Conservation (phyloP, 495 filamentous ascomycete genomes). For the Neurospora sp. region DNA sequence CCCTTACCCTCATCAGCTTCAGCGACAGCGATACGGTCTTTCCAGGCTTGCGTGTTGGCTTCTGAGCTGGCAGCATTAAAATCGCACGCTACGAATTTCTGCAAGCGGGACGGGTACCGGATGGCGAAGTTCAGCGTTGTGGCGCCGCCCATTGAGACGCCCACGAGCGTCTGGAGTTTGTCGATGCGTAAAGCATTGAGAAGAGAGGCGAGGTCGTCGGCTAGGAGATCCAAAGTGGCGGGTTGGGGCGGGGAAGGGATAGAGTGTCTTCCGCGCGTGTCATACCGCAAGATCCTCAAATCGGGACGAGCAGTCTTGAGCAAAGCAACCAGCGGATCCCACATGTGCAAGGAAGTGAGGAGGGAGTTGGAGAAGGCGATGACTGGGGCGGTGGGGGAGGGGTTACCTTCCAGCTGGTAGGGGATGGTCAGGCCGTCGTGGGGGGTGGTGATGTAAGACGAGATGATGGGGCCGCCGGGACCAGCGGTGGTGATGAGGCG, state of each 20-base stretch:
- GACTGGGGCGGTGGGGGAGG: slow-evolving; percentile 52
- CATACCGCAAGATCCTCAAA: slow-evolving; percentile 65
- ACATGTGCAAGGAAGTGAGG: slow-evolving; percentile 62
- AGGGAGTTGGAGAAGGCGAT: slow-evolving; percentile 70
- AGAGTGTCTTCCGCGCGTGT: slow-evolving; percentile 53
- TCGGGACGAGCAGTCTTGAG: too few relatives aligned
- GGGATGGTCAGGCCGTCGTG: slow-evolving; percentile 56
- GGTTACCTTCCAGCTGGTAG: slow-evolving; percentile 65
- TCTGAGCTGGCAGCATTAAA: slow-evolving; percentile 59
- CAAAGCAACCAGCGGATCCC: slow-evolving; percentile 66
- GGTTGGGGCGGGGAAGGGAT: slow-evolving; percentile 33
- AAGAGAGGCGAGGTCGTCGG: slow-evolving; percentile 51
- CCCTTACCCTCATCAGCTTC: slow-evolving; percentile 46
- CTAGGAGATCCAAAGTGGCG: slow-evolving; percentile 51
- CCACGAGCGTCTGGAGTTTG: slow-evolving; percentile 51
- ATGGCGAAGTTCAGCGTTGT: slow-evolving; percentile 63
- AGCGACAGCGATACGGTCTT: slow-evolving; percentile 59
- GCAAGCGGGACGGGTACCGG: slow-evolving; percentile 48
- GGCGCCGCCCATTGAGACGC: slow-evolving; percentile 69
- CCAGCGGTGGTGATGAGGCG: slow-evolving; percentile 36
- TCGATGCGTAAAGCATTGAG: slow-evolving; percentile 51
- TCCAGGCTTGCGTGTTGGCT: slow-evolving; percentile 67
- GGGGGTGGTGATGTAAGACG: slow-evolving; percentile 52
- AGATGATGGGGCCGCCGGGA: slow-evolving; percentile 37
- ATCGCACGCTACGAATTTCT: slow-evolving; percentile 62